Conservation (phyloP, 768 basidiomycete genomes). For the Clathrus columnatus region DNA sequence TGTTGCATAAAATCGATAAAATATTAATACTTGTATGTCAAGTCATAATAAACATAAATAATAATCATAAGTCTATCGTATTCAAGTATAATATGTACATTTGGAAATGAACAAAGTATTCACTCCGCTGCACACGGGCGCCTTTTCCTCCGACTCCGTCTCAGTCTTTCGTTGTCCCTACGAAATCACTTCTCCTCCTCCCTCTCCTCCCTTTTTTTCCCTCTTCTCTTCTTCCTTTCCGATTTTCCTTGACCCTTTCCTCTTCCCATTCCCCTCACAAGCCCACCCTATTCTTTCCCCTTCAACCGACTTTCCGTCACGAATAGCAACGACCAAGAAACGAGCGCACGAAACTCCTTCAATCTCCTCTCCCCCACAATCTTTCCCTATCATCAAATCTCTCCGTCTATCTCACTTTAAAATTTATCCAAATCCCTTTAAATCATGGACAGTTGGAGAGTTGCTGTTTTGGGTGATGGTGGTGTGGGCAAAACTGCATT, state of each 20-base stretch:
- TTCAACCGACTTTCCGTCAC: background rate
- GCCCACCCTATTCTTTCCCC: background rate
- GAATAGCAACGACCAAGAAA: background rate
- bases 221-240: background rate
- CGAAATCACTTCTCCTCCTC: background rate
- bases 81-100: too few relatives aligned
- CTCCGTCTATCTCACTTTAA: background rate
- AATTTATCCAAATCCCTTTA: background rate
- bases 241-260: background rate
- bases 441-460: slow-evolving; percentile 86
- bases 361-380: background rate
- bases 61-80: too few relatives aligned
- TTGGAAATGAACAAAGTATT: too few relatives aligned
- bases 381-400: background rate
- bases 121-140: background rate
- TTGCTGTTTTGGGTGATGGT: slow-evolving; percentile 93
- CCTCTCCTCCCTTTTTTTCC: background rate
- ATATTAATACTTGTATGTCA: background rate
- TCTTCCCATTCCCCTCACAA: background rate
- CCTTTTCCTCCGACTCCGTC: slow-evolving; percentile 8
- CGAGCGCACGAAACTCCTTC: background rate
- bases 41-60: too few relatives aligned
- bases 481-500: slow-evolving; percentile 96
- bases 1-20: background rate
- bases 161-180: slow-evolving; percentile 5